Evolutionary conservation across 2,329 filamentous ascomycete species (phyloP).

Genomic region (Tolypocladium ovalisporum): DNA sequence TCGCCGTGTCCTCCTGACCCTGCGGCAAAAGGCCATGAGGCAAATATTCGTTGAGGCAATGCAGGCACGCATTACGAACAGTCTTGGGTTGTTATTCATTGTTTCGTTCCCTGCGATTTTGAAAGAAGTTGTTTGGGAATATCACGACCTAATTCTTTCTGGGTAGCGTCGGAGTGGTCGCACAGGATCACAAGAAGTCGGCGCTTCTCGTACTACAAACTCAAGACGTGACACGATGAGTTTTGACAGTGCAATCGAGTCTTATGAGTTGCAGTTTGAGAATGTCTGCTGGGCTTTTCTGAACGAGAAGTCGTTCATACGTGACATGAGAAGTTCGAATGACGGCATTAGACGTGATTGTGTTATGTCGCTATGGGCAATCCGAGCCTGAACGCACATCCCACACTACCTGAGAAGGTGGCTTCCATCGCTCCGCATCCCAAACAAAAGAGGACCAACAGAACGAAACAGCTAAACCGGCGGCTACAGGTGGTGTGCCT

Average conservation of each 20-base stretch:
- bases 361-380: conserved; percentile 18
- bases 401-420: conserved; percentile 4
- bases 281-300: background rate
- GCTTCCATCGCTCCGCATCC: conserved; percentile 9
- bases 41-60: too few species aligned
- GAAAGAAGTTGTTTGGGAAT: background rate
- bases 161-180: background rate
- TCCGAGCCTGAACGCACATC: conserved; percentile 21
- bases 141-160: background rate
- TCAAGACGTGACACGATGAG: background rate
- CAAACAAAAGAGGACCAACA: conserved; percentile 13
- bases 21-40: background rate
- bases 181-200: background rate
- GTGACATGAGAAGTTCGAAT: background rate
- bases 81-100: background rate
- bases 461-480: conserved; percentile 13
- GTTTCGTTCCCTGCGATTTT: background rate
- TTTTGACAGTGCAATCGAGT: background rate
- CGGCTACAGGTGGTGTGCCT: background rate
- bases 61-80: background rate
- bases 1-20: background rate
- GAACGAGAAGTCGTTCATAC: background rate
- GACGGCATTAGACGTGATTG: conserved; percentile 6
- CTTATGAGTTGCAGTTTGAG: too few species aligned
- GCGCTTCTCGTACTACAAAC: background rate